phyloP scores from a whole-genome alignment of 1,139 yeast genomes.

The Scheffersomyces lignicola region DNA sequence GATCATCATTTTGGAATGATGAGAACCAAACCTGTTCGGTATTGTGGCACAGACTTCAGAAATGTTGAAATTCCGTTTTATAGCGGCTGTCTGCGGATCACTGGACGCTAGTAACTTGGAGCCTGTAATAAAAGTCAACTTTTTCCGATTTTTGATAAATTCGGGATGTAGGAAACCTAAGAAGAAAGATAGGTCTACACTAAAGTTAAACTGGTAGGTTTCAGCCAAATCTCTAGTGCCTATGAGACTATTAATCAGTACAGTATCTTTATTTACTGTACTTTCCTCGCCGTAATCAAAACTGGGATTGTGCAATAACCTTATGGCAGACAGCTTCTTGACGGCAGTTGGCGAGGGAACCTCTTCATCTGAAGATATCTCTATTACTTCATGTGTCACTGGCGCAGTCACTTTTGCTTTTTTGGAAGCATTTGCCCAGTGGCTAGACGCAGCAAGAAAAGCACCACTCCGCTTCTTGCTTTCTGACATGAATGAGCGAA shows the following conservation, averaged over 20 bases:
- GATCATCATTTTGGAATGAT: constrained; percentile 68
- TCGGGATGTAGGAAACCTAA: constrained; percentile 32
- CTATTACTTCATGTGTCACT: constrained; percentile 6
- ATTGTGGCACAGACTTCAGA: constrained; percentile 31
- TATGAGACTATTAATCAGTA: constrained; percentile 24
- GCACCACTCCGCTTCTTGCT: constrained; percentile 12
- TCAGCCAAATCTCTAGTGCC: constrained; percentile 31
- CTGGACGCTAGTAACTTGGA: constrained; percentile 17
- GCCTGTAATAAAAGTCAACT: constrained; percentile 36
- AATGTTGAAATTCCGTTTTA: constrained; percentile 23
- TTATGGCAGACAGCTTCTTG: constrained; percentile 19
- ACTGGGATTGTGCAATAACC: constrained; percentile 28
- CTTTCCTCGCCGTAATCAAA: constrained; percentile 10
- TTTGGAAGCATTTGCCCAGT: constrained; percentile 10
- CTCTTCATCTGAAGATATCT: constrained; percentile 9
- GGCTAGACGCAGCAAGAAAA: constrained; percentile 11
- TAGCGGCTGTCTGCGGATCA: constrained; percentile 11
- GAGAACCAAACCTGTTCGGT: constrained; percentile 46
- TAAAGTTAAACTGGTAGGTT: constrained; percentile 53
- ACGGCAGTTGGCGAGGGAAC: neutral
- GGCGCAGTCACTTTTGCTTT: constrained; percentile 1
- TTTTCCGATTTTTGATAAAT: constrained; percentile 17
- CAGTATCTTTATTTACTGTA: constrained; percentile 25
- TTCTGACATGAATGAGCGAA: neutral
- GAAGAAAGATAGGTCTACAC: constrained; percentile 43